Evolutionary conservation across 164 flowering plant species (phyloP).

Genomic region (grape (Vitis vinifera)): DNA sequence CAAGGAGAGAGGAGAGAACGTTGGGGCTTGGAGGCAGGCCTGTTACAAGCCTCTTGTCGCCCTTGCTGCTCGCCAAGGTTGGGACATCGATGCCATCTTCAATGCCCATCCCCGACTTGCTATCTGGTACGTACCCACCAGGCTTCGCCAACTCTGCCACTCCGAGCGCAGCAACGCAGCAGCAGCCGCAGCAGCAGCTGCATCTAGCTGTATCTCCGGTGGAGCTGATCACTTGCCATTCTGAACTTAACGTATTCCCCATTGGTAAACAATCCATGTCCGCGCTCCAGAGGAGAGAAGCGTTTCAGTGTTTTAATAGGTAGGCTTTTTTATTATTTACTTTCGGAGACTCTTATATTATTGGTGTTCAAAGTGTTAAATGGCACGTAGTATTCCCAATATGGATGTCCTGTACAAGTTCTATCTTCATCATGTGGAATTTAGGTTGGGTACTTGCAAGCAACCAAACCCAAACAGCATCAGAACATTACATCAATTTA

Average conservation of each 20-base stretch:
- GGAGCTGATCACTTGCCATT: conserved; percentile 22
- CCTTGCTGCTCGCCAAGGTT: conserved; percentile 72
- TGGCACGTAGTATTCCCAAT: no score
- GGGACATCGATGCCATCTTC: conserved; percentile 94
- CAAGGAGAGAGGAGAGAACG: conserved; percentile 92
- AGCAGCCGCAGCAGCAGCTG: conserved; percentile 25
- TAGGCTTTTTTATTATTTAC: not conserved
- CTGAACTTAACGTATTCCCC: not conserved
- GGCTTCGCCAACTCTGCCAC: conserved; percentile 95
- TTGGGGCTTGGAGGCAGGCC: conserved; percentile 98
- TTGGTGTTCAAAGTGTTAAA: no score
- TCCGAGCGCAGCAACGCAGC: conserved; percentile 56
- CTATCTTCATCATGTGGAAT: no score
- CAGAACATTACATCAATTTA: not conserved
- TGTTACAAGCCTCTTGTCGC: conserved; percentile 88
- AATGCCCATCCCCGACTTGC: conserved; percentile 76
- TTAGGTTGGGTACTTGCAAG: not conserved
- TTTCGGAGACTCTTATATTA: no score
- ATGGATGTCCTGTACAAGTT: no score
- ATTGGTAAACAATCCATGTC: not conserved
- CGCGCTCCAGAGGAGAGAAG: not conserved
- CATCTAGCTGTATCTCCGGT: conserved; percentile 33
- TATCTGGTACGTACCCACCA: conserved; percentile 97
- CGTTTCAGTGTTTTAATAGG: not conserved
- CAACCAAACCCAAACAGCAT: not conserved